A percentile compares a stretch with the other conserved stretches of the same genome.
Conservation (phyloP, 129 eudicot genomes). For the Flaveria ramosissima region DNA sequence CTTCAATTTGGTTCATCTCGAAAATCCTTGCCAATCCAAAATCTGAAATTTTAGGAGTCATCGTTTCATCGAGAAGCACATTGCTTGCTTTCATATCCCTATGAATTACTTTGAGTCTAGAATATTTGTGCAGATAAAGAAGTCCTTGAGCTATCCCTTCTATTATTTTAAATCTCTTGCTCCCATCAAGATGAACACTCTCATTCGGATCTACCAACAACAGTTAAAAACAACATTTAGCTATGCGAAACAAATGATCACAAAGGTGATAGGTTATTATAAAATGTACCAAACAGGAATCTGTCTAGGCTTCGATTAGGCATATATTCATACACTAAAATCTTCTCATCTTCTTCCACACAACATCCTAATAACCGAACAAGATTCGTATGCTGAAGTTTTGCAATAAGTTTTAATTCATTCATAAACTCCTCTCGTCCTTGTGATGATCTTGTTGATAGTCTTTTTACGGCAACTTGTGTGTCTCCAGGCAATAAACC, state of each 20-base stretch:
- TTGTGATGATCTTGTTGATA: slow-evolving; percentile 43
- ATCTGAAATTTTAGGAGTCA: slow-evolving; percentile 50
- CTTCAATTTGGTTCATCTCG: slow-evolving; percentile 33
- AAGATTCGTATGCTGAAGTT: slow-evolving; percentile 43
- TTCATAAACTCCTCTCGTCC: slow-evolving; percentile 44
- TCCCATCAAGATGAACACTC: slow-evolving; percentile 35
- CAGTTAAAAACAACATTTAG: background rate
- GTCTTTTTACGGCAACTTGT: slow-evolving; percentile 39
- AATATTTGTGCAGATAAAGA: slow-evolving; percentile 41
- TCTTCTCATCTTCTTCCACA: slow-evolving; percentile 38
- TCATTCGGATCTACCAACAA: slow-evolving; percentile 26
- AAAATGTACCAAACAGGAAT: slow-evolving; percentile 36
- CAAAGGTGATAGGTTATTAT: background rate
- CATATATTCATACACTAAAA: slow-evolving; percentile 39
- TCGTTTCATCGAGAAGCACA: slow-evolving; percentile 36
- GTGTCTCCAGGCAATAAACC: slow-evolving; percentile 39
- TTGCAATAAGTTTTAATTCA: slow-evolving; percentile 43
- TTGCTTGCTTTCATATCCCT: slow-evolving; percentile 49
- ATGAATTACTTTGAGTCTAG: slow-evolving; percentile 46
- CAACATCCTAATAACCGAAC: slow-evolving; percentile 40
- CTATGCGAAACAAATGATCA: background rate
- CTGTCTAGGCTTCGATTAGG: slow-evolving; percentile 42
- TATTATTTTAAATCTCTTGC: slow-evolving; percentile 28
- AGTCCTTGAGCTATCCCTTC: slow-evolving; percentile 48
- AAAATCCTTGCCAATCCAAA: slow-evolving; percentile 44